These are phyloP conservation scores for Lepidium sativum DNA, from an alignment of 345 rosid genomes.

Conservation along the genomic window DNA sequence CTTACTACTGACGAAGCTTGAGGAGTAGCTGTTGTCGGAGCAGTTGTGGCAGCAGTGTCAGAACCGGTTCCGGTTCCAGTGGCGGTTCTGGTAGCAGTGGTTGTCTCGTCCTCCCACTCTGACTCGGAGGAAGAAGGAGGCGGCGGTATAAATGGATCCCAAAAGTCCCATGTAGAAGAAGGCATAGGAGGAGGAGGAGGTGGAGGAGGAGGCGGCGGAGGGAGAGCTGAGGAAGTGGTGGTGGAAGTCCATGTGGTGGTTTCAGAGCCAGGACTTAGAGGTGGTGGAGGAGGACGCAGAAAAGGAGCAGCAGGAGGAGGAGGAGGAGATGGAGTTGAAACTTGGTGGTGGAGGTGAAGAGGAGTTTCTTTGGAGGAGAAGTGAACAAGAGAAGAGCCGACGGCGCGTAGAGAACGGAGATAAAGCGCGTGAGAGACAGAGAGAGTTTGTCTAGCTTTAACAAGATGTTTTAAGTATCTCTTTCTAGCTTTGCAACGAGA, in stretches of 20 bases:
- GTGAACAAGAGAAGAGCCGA: constrained; percentile 71
- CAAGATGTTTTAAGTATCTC: constrained; percentile 77
- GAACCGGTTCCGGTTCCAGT: constrained; percentile 31
- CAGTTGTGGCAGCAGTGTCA: constrained; percentile 30
- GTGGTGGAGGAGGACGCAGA: constrained; percentile 46
- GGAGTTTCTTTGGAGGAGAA: constrained; percentile 66
- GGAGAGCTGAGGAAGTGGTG: constrained; percentile 40
- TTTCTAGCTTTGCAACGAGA: constrained; percentile 86
- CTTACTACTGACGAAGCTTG: constrained; percentile 52
- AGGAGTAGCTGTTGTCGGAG: constrained; percentile 36
- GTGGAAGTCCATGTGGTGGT: constrained; percentile 81
- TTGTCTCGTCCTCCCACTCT: constrained; percentile 61
- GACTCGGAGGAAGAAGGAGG: constrained; percentile 54
- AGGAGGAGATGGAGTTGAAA: constrained; percentile 24
- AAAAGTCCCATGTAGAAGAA: constrained; percentile 82
- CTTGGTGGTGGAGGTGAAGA: constrained; percentile 44
- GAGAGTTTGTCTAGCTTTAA: constrained; percentile 67
- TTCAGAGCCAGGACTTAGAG: constrained; percentile 67
- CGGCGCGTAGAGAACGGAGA: constrained; percentile 73
- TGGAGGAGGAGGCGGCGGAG: constrained; percentile 35
- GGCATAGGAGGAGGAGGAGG: constrained; percentile 60
- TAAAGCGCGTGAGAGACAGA: constrained; percentile 86
- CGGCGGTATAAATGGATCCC: constrained; percentile 76
- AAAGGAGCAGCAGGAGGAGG: constrained; percentile 18
- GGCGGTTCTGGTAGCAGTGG: constrained; percentile 22